Conservation (phyloP, 495 filamentous ascomycete species). For the Podospora comata region DNA sequence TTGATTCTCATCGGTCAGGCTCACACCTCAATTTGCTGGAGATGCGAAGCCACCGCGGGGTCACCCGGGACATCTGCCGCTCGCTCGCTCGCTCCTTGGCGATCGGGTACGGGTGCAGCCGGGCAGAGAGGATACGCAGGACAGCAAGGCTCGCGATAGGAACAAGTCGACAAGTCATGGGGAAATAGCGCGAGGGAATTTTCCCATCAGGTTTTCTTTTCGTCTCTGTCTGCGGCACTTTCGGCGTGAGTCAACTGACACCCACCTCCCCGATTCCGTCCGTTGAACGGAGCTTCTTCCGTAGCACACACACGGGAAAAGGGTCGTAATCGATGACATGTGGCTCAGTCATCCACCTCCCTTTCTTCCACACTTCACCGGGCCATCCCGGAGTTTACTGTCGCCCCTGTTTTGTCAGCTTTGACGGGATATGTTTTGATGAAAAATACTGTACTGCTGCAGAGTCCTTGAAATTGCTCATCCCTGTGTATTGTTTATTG, state of each 20-base stretch:
- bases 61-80: not conserved
- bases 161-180: not conserved
- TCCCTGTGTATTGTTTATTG: not conserved
- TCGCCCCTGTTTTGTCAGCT: not conserved
- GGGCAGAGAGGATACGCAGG: not conserved
- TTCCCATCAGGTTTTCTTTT: not conserved
- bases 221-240: slow-evolving; percentile 3
- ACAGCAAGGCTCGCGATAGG: not conserved
- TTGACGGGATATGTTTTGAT: not conserved
- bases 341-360: slow-evolving; percentile 10
- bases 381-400: slow-evolving; percentile 9
- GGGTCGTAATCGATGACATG: slow-evolving; percentile 1
- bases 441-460: not conserved
- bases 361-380: not conserved
- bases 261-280: not conserved
- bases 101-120: not conserved
- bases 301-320: not conserved
- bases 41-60: not conserved
- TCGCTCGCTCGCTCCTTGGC: not conserved
- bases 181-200: not conserved
- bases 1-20: not conserved
- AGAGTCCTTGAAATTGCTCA: not conserved
- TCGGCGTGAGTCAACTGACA: slow-evolving; percentile 14
- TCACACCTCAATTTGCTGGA: not conserved
- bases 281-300: slow-evolving; percentile 1